Conservation (phyloP, 1,284 basidiomycete genomes). For the Apiotrichum laibachii region DNA sequence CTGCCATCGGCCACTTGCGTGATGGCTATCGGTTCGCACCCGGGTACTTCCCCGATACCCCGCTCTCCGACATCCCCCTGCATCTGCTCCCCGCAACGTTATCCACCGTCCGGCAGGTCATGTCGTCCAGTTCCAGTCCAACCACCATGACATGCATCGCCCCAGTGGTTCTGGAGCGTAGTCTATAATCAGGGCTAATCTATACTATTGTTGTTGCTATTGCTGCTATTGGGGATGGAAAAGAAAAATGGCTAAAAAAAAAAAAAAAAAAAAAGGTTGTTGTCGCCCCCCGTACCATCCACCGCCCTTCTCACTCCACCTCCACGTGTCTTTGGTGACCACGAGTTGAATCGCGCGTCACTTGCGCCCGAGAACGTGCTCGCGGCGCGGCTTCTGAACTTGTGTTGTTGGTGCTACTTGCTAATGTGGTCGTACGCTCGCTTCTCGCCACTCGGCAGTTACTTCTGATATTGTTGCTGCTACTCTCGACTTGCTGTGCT, state of each 20-base stretch:
- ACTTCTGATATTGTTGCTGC: slow-evolving; percentile 4
- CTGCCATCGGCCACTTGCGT: too few species aligned
- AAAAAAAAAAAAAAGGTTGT: not conserved
- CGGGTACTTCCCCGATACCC: too few species aligned
- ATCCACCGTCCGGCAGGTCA: too few species aligned
- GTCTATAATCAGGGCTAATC: too few species aligned
- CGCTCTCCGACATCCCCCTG: too few species aligned
- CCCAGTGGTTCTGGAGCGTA: not conserved
- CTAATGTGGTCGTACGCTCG: too few species aligned
- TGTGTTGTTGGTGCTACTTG: too few species aligned
- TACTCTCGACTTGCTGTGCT: not conserved
- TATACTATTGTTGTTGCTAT: too few species aligned
- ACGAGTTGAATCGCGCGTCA: slow-evolving; percentile 23
- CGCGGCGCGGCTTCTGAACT: slow-evolving; percentile 3
- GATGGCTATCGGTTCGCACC: too few species aligned
- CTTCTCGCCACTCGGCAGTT: too few species aligned
- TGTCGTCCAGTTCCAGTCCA: too few species aligned
- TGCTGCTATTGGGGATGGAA: not conserved
- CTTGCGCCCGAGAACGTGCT: slow-evolving; percentile 8
- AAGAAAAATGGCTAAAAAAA: not conserved
- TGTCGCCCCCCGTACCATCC: slow-evolving; percentile 4
- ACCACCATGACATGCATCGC: not conserved
- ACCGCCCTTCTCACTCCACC: slow-evolving; percentile 16
- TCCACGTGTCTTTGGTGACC: slow-evolving; percentile 6
- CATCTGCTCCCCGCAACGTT: too few species aligned